These are phyloP conservation scores for Trypanosoma cruzi DNA, from an alignment of 208 protist species.

Conservation along the genomic window DNA sequence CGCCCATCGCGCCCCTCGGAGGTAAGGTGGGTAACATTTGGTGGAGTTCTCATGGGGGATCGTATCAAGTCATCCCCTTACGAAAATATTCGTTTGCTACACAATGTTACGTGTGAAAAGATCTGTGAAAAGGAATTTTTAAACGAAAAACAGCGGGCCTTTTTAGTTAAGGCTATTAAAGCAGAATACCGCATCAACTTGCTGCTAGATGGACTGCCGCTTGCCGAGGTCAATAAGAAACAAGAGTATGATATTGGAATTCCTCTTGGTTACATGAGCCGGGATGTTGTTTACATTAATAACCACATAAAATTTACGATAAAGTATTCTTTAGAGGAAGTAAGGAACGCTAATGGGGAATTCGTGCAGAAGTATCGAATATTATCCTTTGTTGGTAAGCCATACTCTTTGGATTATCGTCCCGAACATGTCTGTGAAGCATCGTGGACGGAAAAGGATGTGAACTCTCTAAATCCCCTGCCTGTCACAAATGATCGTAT, in stretches of 20 bases:
- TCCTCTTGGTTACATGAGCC: constrained; percentile 22
- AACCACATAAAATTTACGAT: constrained; percentile 51
- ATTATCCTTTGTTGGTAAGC: no score
- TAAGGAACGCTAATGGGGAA: no score
- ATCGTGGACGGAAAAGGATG: no score
- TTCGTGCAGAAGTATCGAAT: no score
- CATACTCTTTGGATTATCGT: no score
- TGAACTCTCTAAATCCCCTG: no score
- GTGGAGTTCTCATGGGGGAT: constrained; percentile 92
- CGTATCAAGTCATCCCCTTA: constrained; percentile 90
- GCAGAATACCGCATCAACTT: constrained; percentile 42
- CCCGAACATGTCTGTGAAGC: no score
- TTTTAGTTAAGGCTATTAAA: constrained; percentile 36
- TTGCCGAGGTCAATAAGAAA: constrained; percentile 27
- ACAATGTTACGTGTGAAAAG: no score
- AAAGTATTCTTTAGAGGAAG: no score
- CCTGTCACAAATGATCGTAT: no score
- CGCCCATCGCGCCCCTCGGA: constrained; percentile 32
- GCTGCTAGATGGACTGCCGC: constrained; percentile 43
- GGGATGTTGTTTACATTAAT: constrained; percentile 26
- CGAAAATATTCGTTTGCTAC: constrained; percentile 20
- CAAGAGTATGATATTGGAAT: constrained; percentile 26
- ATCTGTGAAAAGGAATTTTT: constrained; percentile 25
- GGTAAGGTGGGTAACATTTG: constrained; percentile 85
- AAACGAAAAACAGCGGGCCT: constrained; percentile 24